Conservation (phyloP, 1,284 basidiomycete genomes). For the Ceratobasidium sp. region DNA sequence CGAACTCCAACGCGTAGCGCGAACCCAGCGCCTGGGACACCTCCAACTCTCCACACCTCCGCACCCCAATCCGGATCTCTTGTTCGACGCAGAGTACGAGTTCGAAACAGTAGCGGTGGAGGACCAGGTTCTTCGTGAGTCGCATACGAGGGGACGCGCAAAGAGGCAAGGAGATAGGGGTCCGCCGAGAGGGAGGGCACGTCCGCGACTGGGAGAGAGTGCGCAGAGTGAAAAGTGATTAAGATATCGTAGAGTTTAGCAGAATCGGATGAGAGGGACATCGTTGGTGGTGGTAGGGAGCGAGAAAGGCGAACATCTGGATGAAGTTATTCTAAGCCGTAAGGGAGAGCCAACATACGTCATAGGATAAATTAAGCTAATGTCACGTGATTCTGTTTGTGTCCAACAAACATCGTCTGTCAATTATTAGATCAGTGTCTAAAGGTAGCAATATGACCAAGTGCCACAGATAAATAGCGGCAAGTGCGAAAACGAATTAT, state of each 20-base stretch:
- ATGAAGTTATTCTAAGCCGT: conserved; percentile 6
- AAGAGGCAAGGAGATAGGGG: conserved; percentile 65
- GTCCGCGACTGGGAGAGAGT: conserved; percentile 27
- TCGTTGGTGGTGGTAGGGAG: conserved; percentile 6
- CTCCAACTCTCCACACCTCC: conserved; percentile 61
- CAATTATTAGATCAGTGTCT: no score
- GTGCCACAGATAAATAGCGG: no score
- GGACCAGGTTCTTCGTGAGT: conserved; percentile 4
- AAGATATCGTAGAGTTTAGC: conserved; percentile 30
- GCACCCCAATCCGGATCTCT: conserved; percentile 61
- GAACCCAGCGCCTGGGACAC: conserved; percentile 60
- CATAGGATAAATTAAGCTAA: neutral
- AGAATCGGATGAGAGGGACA: neutral
- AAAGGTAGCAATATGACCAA: no score
- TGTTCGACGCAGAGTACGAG: conserved; percentile 58
- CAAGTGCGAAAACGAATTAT: no score
- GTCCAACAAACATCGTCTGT: no score
- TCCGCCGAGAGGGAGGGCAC: conserved; percentile 52
- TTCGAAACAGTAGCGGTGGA: conserved; percentile 59
- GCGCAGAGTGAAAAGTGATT: conserved; percentile 29
- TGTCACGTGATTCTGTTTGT: conserved; percentile 30
- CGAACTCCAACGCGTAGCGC: conserved; percentile 57
- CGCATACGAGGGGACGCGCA: conserved; percentile 19
- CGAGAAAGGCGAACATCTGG: neutral
- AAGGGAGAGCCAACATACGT: conserved; percentile 2